Percentiles rank a stretch among this genome's conserved stretches.
These are phyloP conservation scores for Byssothecium circinans DNA, from an alignment of 2,329 filamentous ascomycete genomes.

Conservation along the genomic window DNA sequence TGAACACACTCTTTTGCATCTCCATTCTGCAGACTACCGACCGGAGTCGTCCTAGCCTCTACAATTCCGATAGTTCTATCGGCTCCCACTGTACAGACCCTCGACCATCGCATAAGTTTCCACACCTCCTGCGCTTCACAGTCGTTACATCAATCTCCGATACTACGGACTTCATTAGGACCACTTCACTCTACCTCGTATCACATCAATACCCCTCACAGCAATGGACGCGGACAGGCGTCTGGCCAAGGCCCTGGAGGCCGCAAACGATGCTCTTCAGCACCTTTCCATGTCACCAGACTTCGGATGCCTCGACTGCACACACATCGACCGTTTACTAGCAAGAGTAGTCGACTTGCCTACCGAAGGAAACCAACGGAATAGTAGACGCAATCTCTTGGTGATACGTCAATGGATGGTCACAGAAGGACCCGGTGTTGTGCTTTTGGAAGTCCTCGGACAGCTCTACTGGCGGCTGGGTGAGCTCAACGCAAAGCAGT, in stretches of 20 bases:
- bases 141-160: conserved; percentile 7
- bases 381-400: conserved; percentile 38
- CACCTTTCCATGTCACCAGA: conserved; percentile 38
- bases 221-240: conserved; percentile 35
- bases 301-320: conserved; percentile 34
- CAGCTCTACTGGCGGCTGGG: conserved; percentile 40
- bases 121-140: conserved; percentile 2
- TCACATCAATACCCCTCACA: conserved; percentile 3
- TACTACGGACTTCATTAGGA: conserved; percentile 5
- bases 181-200: conserved; percentile 8
- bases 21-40: conserved; percentile 18
- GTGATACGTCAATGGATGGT: conserved; percentile 42
- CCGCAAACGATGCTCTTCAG: conserved; percentile 38
- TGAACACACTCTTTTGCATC: conserved; percentile 6
- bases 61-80: conserved; percentile 17
- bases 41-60: conserved; percentile 10
- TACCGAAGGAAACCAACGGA: conserved; percentile 38
- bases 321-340: conserved; percentile 38
- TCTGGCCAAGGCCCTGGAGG: conserved; percentile 35
- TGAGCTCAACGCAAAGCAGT: conserved; percentile 41
- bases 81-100: conserved; percentile 14
- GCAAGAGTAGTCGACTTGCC: conserved; percentile 39
- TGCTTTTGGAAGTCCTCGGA: conserved; percentile 38
- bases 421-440: conserved; percentile 35
- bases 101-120: conserved; percentile 14